phyloP scores from a whole-genome alignment of 2,329 filamentous ascomycete species.

The Penicillium thymicola region DNA sequence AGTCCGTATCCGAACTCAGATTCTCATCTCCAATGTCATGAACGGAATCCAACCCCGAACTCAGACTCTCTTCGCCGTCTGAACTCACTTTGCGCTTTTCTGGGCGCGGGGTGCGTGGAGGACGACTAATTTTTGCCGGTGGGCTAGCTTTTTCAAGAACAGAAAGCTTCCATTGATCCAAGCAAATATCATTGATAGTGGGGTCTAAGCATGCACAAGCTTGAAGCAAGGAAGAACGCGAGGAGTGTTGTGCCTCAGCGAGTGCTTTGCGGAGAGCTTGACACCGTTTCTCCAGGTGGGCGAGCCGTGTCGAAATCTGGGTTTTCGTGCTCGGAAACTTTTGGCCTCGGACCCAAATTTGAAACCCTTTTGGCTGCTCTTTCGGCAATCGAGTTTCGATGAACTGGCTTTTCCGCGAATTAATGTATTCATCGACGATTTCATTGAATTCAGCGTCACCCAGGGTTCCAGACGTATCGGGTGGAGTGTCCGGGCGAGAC shows the following conservation, averaged over 20 bases:
- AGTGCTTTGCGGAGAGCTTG: background rate
- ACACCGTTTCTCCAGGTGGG: background rate
- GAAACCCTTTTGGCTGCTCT: background rate
- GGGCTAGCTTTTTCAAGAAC: background rate
- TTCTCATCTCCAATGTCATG: background rate
- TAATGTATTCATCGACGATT: background rate
- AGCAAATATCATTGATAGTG: background rate
- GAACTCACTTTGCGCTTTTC: background rate
- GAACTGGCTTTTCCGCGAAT: background rate
- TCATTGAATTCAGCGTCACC: background rate
- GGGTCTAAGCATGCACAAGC: background rate
- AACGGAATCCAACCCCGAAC: background rate
- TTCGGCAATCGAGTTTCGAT: background rate
- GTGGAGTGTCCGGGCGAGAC: too few species aligned
- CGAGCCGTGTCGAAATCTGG: background rate
- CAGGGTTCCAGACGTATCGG: background rate
- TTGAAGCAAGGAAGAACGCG: background rate
- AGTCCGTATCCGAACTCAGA: background rate
- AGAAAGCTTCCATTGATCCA: background rate
- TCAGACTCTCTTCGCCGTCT: background rate
- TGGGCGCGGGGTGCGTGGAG: background rate
- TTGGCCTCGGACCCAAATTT: background rate
- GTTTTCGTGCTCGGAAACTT: background rate
- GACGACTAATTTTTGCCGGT: background rate
- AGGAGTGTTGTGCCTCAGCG: background rate